Base-by-base conservation (phyloP, 148 eudicot genomes). In the Euryodendron excelsum region DNA sequence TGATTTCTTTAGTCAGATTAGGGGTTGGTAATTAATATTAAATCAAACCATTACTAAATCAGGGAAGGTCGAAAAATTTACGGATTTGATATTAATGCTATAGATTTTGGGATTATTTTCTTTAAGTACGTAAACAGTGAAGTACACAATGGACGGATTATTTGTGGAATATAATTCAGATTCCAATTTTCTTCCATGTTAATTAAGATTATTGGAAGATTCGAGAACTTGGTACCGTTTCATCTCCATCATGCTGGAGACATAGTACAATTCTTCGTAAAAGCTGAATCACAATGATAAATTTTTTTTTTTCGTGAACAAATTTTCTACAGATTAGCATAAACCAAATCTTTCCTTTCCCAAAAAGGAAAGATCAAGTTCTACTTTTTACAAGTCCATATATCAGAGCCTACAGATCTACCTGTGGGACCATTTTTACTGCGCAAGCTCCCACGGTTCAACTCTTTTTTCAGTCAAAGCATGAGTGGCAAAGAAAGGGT, bases 391-490 rank as follows among this genome's bases (percentile, higher is more conserved):
- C n/a, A 5, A 36, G 62, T 23, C n/a, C 66, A 12, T 41, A 73
- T 73, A 23, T 74, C 17, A 13, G 11, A n/a, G 30, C 2, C 13
- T 36, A 73, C 15, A 37, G 30, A 73, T 55, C 55, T 55, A 23
- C 18, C 20, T 18, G n/a, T 71, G 28, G 74, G 74, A 28, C 74
- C 73, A 27, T 15, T 44, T 25, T n/a, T 30, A 31, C 74, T 14
- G 25, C 17, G 34, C n/a, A 25, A 4, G 2, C 39, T 25, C 25
- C 47, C 21, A 25, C 55, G 63, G 36, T 74, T 60, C 10, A 36
- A 39, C 44, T 8, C 76, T 4, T 37, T 72, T 59, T 59, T 41
- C 77, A 60, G 68, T 74, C 55, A 74, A 74, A 60, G 77, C 77
- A 74, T 25, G 60, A 74, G 48, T 59, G 68, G 68, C 52, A 44